These are phyloP conservation scores for Lepiota brunneoincarnata DNA, from an alignment of 768 basidiomycete genomes.

Conservation along the genomic window DNA sequence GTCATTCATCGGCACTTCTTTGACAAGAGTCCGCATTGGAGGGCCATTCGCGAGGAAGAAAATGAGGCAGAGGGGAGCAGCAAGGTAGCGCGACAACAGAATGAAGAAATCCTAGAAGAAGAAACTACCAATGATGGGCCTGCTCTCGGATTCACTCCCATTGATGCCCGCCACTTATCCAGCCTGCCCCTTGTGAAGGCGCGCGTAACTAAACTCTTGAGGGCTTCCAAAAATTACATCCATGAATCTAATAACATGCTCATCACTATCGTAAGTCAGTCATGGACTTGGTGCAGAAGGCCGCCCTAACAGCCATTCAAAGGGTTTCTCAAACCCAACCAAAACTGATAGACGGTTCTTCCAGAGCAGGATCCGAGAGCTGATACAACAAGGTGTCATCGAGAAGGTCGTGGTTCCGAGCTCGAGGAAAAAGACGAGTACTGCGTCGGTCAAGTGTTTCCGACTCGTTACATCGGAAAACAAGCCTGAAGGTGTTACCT, in stretches of 20 bases:
- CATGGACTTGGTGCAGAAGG: not conserved
- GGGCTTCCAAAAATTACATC: slow-evolving; percentile 63
- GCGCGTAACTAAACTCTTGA: slow-evolving; percentile 70
- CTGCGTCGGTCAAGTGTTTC: slow-evolving; percentile 59
- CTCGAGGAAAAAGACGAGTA: slow-evolving; percentile 44
- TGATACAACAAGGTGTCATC: slow-evolving; percentile 70
- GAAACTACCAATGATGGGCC: slow-evolving; percentile 23
- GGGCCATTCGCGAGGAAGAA: slow-evolving; percentile 72
- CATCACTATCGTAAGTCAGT: slow-evolving; percentile 61
- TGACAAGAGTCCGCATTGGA: slow-evolving; percentile 73
- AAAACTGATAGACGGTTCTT: slow-evolving; percentile 84
- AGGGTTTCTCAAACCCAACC: slow-evolving; percentile 77
- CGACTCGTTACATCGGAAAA: slow-evolving; percentile 53
- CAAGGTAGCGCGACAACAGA: slow-evolving; percentile 21
- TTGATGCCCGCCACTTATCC: slow-evolving; percentile 75
- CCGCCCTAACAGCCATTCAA: not conserved
- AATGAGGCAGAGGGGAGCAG: slow-evolving; percentile 38
- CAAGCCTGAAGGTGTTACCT: slow-evolving; percentile 32
- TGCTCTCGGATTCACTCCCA: slow-evolving; percentile 60
- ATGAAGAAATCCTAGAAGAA: slow-evolving; percentile 34
- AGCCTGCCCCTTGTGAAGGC: slow-evolving; percentile 70
- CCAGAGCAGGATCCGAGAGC: slow-evolving; percentile 66
- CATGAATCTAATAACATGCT: slow-evolving; percentile 77
- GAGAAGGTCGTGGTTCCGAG: slow-evolving; percentile 73
- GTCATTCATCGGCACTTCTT: slow-evolving; percentile 85